Base-by-base conservation (phyloP, 2,329 filamentous ascomycete species). In the Ascochyta clinopodiicola region DNA sequence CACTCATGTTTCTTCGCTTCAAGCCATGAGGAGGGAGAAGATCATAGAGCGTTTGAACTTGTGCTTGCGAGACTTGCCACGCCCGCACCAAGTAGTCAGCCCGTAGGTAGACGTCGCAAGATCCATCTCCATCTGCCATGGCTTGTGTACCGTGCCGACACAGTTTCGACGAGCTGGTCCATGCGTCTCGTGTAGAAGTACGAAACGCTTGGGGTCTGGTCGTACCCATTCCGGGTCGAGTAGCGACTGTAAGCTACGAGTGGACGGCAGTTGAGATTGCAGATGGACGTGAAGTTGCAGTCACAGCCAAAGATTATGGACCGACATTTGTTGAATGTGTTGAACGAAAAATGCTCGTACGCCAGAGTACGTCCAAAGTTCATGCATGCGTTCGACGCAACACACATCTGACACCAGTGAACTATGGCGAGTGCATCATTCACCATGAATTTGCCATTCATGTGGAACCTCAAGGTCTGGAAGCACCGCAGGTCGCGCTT, bases 401-500 rank as follows among this genome's bases (percentile, higher is more conserved):
- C 35, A 39, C 35, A 42, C 17, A 39, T 50, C 27, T 45, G 40
- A 40, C 45, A 27, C 43, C 31, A 49, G 29, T 44, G 45, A 40
- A 29, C 40, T 35, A 49, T 44, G 17, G 36, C 46, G 17, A 35
- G 46, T 56, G 46, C 52, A 56, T 56, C 52, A 56, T 42, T 42
- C 31, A 27, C 32, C 36, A 43, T 7, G 21, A n/a, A 24, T 45
- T 51, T 50, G 51, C 45, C 52, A 37, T 51, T 31, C 31, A 46
- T 36, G 52, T 56, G 52, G 52, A 50, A 50, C 52, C 46, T 12
- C 22, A 31, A 43, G 37, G 52, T 56, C 52, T 56, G 46, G 52
- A 56, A 50, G 46, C 52, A 45, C 31, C 25, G 19, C 27, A 36
- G 46, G 52, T 39, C 36, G 35, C 45, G 51, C 51, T 49, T 55